phyloP scores from a whole-genome alignment of 2,329 filamentous ascomycete species.

The Coleophoma eucalyptorum region DNA sequence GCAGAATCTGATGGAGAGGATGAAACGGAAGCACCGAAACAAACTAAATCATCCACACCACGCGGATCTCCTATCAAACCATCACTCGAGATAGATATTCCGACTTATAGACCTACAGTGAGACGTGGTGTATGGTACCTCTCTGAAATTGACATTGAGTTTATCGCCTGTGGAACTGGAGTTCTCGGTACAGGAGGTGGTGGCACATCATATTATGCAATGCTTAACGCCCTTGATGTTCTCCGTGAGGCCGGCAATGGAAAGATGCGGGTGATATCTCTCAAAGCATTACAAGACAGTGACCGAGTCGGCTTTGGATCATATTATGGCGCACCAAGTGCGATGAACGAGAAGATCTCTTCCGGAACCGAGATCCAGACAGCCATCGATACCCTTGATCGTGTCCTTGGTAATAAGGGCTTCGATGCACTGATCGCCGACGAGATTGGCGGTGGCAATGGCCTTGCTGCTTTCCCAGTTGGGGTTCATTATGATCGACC shows the following conservation, averaged over 20 bases:
- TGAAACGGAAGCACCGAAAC: slow-evolving; percentile 1
- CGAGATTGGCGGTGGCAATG: slow-evolving; percentile 37
- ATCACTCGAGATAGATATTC: slow-evolving; percentile 21
- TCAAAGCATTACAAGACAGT: slow-evolving; percentile 9
- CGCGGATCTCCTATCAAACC: slow-evolving; percentile 9
- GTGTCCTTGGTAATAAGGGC: slow-evolving; percentile 25
- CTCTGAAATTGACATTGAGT: slow-evolving; percentile 30
- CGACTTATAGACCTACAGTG: slow-evolving; percentile 28
- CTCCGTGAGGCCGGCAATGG: slow-evolving; percentile 28
- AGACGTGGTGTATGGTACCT: slow-evolving; percentile 30
- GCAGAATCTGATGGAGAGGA: background rate
- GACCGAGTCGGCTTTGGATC: slow-evolving; percentile 38
- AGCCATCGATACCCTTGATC: slow-evolving; percentile 33
- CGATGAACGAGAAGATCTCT: slow-evolving; percentile 33
- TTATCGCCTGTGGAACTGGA: slow-evolving; percentile 32
- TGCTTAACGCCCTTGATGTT: slow-evolving; percentile 34
- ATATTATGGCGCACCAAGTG: slow-evolving; percentile 40
- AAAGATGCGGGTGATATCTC: slow-evolving; percentile 35
- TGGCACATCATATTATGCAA: slow-evolving; percentile 33
- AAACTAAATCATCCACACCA: slow-evolving; percentile 2
- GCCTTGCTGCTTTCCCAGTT: slow-evolving; percentile 28
- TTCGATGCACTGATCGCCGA: slow-evolving; percentile 32
- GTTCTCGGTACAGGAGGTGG: slow-evolving; percentile 35
- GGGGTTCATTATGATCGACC: slow-evolving; percentile 32
- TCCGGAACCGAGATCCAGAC: slow-evolving; percentile 32